Evolutionary conservation across 257 asterid genomes (phyloP).

Genomic region (Prunella vulgaris): DNA sequence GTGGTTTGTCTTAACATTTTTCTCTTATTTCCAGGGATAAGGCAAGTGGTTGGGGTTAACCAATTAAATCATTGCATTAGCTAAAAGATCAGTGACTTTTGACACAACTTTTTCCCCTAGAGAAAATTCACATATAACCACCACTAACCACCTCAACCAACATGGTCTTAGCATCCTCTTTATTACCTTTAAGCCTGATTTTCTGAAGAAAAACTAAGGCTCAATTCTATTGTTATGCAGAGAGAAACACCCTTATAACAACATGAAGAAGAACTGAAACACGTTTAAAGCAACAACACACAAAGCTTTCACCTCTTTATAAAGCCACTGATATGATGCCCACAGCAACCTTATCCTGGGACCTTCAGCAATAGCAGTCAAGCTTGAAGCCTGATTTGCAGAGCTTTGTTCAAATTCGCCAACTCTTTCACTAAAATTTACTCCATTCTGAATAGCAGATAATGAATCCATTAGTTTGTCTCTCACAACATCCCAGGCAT

Average conservation of each 20-base stretch:
- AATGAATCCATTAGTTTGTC: conserved; percentile 69
- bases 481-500: conserved; percentile 77
- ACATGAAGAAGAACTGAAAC: conserved; percentile 4
- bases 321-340: conserved; percentile 77
- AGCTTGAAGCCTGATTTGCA: conserved; percentile 53
- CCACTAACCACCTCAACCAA: neutral
- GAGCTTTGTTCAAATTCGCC: conserved; percentile 37
- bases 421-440: conserved; percentile 31
- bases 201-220: conserved; percentile 1
- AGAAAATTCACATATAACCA: neutral
- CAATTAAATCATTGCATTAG: neutral
- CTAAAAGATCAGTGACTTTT: neutral
- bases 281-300: conserved; percentile 29
- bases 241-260: neutral
- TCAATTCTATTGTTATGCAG: conserved; percentile 6
- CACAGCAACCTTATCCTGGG: conserved; percentile 81
- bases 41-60: neutral
- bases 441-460: conserved; percentile 35
- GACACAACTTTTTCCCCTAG: neutral
- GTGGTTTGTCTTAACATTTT: conserved; percentile 6
- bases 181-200: conserved; percentile 7
- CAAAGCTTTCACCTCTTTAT: conserved; percentile 77
- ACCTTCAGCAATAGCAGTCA: conserved; percentile 73
- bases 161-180: neutral
- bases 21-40: neutral